Conservation (phyloP, 2,329 filamentous ascomycete genomes). For the Aspergillus amoenus region DNA sequence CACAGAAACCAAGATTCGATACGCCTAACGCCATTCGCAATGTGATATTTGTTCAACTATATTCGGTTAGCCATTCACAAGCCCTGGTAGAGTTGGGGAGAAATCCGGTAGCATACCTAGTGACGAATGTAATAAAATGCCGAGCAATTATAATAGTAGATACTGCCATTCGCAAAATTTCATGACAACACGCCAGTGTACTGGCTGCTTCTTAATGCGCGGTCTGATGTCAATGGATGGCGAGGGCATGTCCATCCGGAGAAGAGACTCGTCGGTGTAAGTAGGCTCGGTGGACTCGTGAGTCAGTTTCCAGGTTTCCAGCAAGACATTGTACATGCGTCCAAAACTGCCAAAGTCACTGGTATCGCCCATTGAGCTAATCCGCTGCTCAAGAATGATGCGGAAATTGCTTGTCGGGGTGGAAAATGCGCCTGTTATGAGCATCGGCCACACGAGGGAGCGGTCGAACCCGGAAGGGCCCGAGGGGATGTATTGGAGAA, state of each 20-base stretch:
- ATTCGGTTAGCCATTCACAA: too few relatives aligned
- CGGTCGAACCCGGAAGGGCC: conserved; percentile 83
- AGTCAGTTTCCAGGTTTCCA: conserved; percentile 76
- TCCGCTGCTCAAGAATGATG: conserved; percentile 70
- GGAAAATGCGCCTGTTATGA: conserved; percentile 79
- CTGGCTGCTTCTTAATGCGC: conserved; percentile 53
- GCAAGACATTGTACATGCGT: conserved; percentile 72
- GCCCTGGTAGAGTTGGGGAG: too few relatives aligned
- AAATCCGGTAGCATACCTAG: too few relatives aligned
- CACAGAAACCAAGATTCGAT: too few relatives aligned
- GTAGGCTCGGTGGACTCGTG: conserved; percentile 41
- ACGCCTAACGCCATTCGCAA: too few relatives aligned
- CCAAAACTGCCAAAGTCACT: conserved; percentile 80
- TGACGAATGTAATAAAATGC: too few relatives aligned
- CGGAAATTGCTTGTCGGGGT: conserved; percentile 73
- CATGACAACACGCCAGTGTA: conserved; percentile 96
- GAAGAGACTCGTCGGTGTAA: neutral
- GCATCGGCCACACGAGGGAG: conserved; percentile 86
- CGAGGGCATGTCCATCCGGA: neutral
- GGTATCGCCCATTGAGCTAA: conserved; percentile 71
- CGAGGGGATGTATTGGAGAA: conserved; percentile 74
- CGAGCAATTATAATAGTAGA: conserved; percentile 69
- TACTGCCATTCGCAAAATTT: conserved; percentile 85
- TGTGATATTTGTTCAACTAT: too few relatives aligned
- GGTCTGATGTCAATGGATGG: conserved; percentile 8